These are phyloP conservation scores for Fusarium avenaceum DNA, from an alignment of 2,329 filamentous ascomycete genomes.

Conservation along the genomic window DNA sequence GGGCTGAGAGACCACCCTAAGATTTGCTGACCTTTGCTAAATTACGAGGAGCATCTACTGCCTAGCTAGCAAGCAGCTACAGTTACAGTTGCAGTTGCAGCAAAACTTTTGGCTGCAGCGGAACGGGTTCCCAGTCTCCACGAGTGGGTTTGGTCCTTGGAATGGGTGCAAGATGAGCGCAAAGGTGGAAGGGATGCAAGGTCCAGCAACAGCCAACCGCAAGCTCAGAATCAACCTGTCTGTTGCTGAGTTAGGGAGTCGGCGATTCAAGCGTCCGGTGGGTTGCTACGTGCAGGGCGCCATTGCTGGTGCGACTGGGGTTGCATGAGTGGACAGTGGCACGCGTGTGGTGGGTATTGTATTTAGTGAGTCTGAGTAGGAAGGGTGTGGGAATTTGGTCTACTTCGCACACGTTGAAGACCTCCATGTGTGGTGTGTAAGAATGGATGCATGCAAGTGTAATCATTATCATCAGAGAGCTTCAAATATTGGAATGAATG, in stretches of 20 bases:
- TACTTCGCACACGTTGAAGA: constrained; percentile 22
- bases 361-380: constrained; percentile 19
- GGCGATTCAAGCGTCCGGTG: constrained; percentile 44
- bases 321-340: constrained; percentile 43
- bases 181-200: constrained; percentile 42
- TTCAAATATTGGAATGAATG: constrained; percentile 17
- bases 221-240: constrained; percentile 39
- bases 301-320: constrained; percentile 45
- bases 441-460: constrained; percentile 4
- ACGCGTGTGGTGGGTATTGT: constrained; percentile 36
- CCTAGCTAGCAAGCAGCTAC: constrained; percentile 22
- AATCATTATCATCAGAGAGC: background rate
- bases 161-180: constrained; percentile 44
- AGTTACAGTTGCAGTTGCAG: background rate
- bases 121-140: constrained; percentile 34
- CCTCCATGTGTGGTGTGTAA: constrained; percentile 16
- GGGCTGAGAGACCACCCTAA: background rate
- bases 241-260: constrained; percentile 51
- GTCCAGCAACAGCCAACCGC: constrained; percentile 43
- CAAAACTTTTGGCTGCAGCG: constrained; percentile 38
- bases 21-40: constrained; percentile 21
- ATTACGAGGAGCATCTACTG: constrained; percentile 20
- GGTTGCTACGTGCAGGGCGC: constrained; percentile 41
- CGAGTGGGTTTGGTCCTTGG: constrained; percentile 23
- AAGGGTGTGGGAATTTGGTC: constrained; percentile 29